phyloP scores from a whole-genome alignment of 768 basidiomycete species.

The Lentinula edodes region DNA sequence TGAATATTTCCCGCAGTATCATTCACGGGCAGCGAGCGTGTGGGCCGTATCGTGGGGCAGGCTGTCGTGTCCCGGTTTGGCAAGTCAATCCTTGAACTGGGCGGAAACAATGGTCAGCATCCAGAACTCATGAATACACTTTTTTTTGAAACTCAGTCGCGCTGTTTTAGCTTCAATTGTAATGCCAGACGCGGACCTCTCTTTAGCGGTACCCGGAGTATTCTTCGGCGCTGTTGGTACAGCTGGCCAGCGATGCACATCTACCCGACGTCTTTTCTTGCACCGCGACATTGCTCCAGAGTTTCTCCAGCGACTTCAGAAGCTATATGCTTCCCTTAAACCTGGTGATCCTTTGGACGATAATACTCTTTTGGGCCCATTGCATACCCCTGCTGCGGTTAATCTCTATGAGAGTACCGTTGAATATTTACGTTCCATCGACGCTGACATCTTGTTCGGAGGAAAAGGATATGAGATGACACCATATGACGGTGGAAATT shows the following conservation, averaged over 20 bases:
- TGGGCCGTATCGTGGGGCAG: conserved; percentile 86
- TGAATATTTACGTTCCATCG: conserved; percentile 50
- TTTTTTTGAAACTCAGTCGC: conserved; percentile 6
- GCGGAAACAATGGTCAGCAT: conserved; percentile 86
- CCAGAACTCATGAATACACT: conserved; percentile 8
- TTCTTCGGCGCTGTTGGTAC: conserved; percentile 92
- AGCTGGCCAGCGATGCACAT: conserved; percentile 77
- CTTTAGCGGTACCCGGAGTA: conserved; percentile 83
- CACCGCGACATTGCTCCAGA: conserved; percentile 73
- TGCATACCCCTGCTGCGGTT: conserved; percentile 73
- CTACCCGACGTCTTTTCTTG: conserved; percentile 85
- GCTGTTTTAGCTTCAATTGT: conserved; percentile 71
- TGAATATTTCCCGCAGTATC: conserved; percentile 55
- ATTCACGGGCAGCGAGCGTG: conserved; percentile 90
- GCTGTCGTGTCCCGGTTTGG: conserved; percentile 85
- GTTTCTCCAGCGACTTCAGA: conserved; percentile 71
- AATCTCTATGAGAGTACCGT: conserved; percentile 59
- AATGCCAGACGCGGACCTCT: conserved; percentile 90
- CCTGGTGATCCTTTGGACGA: conserved; percentile 83
- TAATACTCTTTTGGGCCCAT: conserved; percentile 76
- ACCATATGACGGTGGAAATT: conserved; percentile 68
- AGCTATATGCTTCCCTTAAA: conserved; percentile 63
- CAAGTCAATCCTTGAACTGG: conserved; percentile 85
- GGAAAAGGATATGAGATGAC: conserved; percentile 47
- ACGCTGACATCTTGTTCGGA: conserved; percentile 76